Percentiles rank a stretch among this genome's conserved stretches.
phyloP scores from a whole-genome alignment of 2,329 filamentous ascomycete genomes.

The Ophiosphaerella herpotricha region DNA sequence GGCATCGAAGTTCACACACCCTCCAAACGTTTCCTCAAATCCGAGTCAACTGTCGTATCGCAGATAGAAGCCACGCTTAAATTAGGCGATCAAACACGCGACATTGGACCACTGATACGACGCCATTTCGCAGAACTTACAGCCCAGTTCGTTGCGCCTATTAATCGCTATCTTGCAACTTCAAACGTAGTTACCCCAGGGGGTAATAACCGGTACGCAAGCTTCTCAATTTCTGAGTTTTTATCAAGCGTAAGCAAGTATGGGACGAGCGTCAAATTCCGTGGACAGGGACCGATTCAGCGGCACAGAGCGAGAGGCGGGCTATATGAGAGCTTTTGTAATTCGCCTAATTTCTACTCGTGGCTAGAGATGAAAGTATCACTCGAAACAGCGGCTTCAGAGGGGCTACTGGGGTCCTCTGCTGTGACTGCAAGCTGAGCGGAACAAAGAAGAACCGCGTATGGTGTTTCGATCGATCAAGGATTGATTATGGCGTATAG shows the following conservation, averaged over 20 bases:
- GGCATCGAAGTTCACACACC: conserved; percentile 45
- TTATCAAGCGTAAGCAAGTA: conserved; percentile 45
- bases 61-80: conserved; percentile 42
- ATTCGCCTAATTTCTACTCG: conserved; percentile 47
- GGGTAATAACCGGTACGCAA: conserved; percentile 45
- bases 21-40: conserved; percentile 46
- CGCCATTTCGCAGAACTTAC: conserved; percentile 50
- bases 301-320: conserved; percentile 42
- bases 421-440: too few relatives aligned
- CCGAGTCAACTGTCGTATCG: conserved; percentile 39
- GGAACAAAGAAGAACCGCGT: too few relatives aligned
- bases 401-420: conserved; percentile 37
- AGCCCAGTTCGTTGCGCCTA: conserved; percentile 47
- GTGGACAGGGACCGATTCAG: conserved; percentile 46
- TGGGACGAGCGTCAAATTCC: conserved; percentile 46
- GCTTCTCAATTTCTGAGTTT: conserved; percentile 45
- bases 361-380: conserved; percentile 51
- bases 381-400: conserved; percentile 47
- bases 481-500: too few relatives aligned
- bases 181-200: conserved; percentile 41
- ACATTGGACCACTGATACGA: conserved; percentile 45
- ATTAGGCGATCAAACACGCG: conserved; percentile 34
- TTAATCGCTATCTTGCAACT: conserved; percentile 48
- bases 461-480: too few relatives aligned
- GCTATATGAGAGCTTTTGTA: conserved; percentile 46